Evolutionary conservation across 2,329 filamentous ascomycete species (phyloP).

Genomic region (Colletotrichum sp.): DNA sequence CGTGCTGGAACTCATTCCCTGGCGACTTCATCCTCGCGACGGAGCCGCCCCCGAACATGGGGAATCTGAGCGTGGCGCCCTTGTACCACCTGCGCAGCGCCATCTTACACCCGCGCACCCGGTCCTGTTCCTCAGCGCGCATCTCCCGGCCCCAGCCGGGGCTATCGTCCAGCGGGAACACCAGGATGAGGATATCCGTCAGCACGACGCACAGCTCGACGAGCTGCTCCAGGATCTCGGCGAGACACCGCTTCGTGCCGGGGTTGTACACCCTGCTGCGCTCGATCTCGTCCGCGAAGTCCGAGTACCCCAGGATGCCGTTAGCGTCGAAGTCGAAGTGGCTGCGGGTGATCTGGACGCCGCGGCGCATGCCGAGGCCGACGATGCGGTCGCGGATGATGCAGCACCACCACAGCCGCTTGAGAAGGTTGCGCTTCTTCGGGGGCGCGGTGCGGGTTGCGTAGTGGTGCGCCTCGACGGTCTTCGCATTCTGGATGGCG

Average conservation of each 20-base stretch:
- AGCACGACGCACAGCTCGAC: constrained; percentile 50
- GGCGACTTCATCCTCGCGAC: constrained; percentile 28
- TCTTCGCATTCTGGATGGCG: constrained; percentile 54
- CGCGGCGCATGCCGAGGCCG: constrained; percentile 52
- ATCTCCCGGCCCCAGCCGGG: constrained; percentile 42
- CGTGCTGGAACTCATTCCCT: constrained; percentile 37
- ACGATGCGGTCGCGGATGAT: constrained; percentile 56
- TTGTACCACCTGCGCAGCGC: constrained; percentile 45
- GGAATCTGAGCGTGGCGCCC: constrained; percentile 39
- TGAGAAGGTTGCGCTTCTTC: constrained; percentile 45
- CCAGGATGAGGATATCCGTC: constrained; percentile 49
- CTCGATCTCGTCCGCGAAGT: constrained; percentile 50
- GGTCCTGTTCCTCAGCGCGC: constrained; percentile 32
- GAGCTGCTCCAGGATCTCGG: constrained; percentile 49
- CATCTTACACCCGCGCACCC: constrained; percentile 38
- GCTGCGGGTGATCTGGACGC: constrained; percentile 51
- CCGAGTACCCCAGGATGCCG: constrained; percentile 41
- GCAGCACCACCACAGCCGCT: constrained; percentile 61
- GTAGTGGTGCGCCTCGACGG: constrained; percentile 48
- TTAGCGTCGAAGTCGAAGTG: constrained; percentile 49
- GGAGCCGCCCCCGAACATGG: constrained; percentile 38
- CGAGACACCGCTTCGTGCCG: constrained; percentile 47
- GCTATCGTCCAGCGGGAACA: constrained; percentile 48
- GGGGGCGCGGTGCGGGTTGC: constrained; percentile 34
- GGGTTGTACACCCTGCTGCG: constrained; percentile 49